Evolutionary conservation across 495 filamentous ascomycete genomes (phyloP), one percentile per base, ranked within the genome.

Genomic region (Evernia prunastri): DNA sequence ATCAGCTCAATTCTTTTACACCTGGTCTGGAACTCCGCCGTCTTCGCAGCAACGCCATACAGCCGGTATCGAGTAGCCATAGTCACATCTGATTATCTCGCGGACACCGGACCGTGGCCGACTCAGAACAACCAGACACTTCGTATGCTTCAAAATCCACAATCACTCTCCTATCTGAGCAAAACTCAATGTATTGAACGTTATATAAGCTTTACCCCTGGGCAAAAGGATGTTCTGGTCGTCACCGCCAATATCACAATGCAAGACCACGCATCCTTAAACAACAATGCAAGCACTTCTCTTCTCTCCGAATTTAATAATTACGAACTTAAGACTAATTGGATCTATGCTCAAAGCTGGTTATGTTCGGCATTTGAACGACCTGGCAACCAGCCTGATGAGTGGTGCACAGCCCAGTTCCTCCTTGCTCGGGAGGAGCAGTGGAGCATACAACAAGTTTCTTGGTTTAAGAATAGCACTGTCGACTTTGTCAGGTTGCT

Each of bases 111-210:
- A 72, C 73, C 5, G 67, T 77, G 4, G 63, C 59, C 61, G 70
- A 71, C 65, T 67, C 63, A 3, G 65, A 63, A 20, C 31, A 69
- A 43, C 71, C 63, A 40, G 49, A 63, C 20, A 61, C 63, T 7
- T 18, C 63, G 25, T 18, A 36, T 54, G 70, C 73, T 23, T 75
- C 77, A 56, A 69, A 76, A 43, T 80, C 76, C 23, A 3, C n/a
- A 47, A 7, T 37, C 36, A 12, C 36, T 37, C 6, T 12, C 36
- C 36, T 37, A 37, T 37, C 36, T 37, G 12, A 37, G 12, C 36
- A 37, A 6, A 37, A 7, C 36, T 12, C 36, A 37, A 40, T 47
- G 25, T 29, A 43, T 23, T 29, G 37, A 25, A 18, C 36, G 40
- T 7, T 45, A 60, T 42, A 42, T 56, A 23, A 33, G 45, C 20